Evolutionary conservation across 306 rosid genomes (phyloP), one percentile per base, ranked within the genome.

Genomic region (Hippophae tibetana): DNA sequence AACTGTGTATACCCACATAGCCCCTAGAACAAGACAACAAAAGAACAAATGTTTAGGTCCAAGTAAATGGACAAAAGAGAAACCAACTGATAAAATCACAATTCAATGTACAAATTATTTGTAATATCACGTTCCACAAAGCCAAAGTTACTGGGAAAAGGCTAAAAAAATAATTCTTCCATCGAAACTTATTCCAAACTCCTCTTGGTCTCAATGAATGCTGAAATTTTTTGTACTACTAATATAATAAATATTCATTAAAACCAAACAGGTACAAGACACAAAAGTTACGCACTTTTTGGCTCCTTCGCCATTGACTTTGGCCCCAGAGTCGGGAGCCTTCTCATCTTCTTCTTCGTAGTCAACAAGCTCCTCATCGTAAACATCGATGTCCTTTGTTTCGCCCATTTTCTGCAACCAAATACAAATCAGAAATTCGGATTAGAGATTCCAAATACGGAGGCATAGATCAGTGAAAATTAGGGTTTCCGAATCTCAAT

Each of bases 1-100:
- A 93, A 75, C 99, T 93, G 75, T 93, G 99, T 60, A 93, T 93
- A 63, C 99, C 99, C 5, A 93, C 99, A 67, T 93, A 93, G 63
- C 99, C 99, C 84, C 99, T 93, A 50, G 54, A 2, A 13, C 10
- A 3, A 40, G 13, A 62, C 41, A 52, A 53, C 0, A 26, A 48
- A 18, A 7, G 52, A 66, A 61, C 40, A 3, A 46, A 11, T 25
- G 41, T 60, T 40, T 53, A 65, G 41, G 25, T 54, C 62, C 8
- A 26, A 5, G 49, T 13, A 47, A n/a, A 43, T 25, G n/a, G 31
- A 62, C 1, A 10, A 1, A 40, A 31, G 41, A 5, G 13, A 58
- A 8, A 10, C 3, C 3, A 12, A 31, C 25, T 25, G 6, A 56
- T 2, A 40, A 25, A 8, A 23, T 25, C 5, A 25, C 26, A 13